Evolutionary conservation across 1,284 basidiomycete species (phyloP).

Genomic region (Athelia psychrophila): DNA sequence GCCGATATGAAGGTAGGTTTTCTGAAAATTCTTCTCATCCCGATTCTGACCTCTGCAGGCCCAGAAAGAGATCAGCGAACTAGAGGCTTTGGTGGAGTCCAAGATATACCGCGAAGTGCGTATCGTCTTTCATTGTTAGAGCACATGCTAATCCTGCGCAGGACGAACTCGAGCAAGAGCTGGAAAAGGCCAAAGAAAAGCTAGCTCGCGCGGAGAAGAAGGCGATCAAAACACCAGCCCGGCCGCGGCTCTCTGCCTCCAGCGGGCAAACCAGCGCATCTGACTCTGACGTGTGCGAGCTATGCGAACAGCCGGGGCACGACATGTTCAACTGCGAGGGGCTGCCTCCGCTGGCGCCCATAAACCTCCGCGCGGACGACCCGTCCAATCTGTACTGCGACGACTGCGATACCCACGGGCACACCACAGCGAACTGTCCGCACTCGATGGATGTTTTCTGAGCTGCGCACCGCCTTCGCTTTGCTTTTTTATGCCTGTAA

Average conservation of each 20-base stretch:
- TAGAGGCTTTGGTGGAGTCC: constrained; percentile 86
- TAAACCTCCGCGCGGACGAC: constrained; percentile 7
- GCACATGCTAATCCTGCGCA: constrained; percentile 21
- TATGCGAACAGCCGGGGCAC: constrained; percentile 80
- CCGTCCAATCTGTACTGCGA: constrained; percentile 55
- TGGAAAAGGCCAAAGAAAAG: constrained; percentile 74
- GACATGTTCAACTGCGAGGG: constrained; percentile 80
- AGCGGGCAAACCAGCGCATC: constrained; percentile 22
- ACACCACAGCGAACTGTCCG: constrained; percentile 68
- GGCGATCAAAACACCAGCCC: constrained; percentile 47
- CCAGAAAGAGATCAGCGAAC: constrained; percentile 87
- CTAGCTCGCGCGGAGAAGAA: constrained; percentile 58
- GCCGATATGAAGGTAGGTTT: constrained; percentile 58
- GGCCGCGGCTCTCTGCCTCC: constrained; percentile 18
- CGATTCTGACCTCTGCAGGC: constrained; percentile 43
- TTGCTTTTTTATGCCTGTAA: not conserved
- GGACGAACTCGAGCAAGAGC: constrained; percentile 88
- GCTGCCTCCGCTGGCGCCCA: constrained; percentile 37
- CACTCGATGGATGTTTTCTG: constrained; percentile 80
- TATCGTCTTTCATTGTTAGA: constrained; percentile 1
- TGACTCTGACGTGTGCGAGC: constrained; percentile 63
- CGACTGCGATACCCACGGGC: constrained; percentile 76
- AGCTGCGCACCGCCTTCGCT: constrained; percentile 1
- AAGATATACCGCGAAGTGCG: constrained; percentile 90
- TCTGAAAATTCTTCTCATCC: not conserved